These are phyloP conservation scores for Skeletonema potamos DNA, from an alignment of 108 stramenopile genomes.

Conservation along the genomic window DNA sequence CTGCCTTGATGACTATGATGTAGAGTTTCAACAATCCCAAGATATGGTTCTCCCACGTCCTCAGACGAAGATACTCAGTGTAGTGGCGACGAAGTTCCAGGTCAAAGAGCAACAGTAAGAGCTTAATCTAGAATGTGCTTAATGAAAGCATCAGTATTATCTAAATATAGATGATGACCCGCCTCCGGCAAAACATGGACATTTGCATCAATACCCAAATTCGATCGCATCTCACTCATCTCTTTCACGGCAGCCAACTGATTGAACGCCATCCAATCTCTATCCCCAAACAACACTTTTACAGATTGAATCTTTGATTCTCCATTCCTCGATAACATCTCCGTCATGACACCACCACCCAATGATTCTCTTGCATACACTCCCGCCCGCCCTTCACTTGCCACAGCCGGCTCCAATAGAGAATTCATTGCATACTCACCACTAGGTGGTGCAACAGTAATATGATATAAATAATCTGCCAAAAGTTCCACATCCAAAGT, in stretches of 20 bases:
- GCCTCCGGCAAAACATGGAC: slow-evolving; percentile 40
- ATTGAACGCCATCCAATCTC: slow-evolving; percentile 54
- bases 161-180: slow-evolving; percentile 57
- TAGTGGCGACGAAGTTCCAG: not conserved
- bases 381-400: slow-evolving; percentile 32
- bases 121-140: slow-evolving; percentile 19
- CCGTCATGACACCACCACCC: slow-evolving; percentile 34
- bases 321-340: slow-evolving; percentile 1
- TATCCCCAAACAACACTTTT: slow-evolving; percentile 47
- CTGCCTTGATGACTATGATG: not conserved
- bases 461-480: slow-evolving; percentile 50
- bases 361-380: slow-evolving; percentile 49
- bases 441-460: slow-evolving; percentile 52
- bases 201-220: slow-evolving; percentile 20
- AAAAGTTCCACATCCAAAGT: slow-evolving; percentile 24
- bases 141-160: slow-evolving; percentile 41
- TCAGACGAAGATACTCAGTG: not conserved
- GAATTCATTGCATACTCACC: slow-evolving; percentile 58
- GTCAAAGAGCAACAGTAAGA: too few relatives aligned
- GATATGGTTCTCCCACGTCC: not conserved
- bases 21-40: not conserved
- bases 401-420: slow-evolving; percentile 39
- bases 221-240: slow-evolving; percentile 10
- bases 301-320: slow-evolving; percentile 25
- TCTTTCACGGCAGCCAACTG: slow-evolving; percentile 39